Conservation (phyloP, 1,284 basidiomycete genomes). For the Thecaphora thlaspeos region DNA sequence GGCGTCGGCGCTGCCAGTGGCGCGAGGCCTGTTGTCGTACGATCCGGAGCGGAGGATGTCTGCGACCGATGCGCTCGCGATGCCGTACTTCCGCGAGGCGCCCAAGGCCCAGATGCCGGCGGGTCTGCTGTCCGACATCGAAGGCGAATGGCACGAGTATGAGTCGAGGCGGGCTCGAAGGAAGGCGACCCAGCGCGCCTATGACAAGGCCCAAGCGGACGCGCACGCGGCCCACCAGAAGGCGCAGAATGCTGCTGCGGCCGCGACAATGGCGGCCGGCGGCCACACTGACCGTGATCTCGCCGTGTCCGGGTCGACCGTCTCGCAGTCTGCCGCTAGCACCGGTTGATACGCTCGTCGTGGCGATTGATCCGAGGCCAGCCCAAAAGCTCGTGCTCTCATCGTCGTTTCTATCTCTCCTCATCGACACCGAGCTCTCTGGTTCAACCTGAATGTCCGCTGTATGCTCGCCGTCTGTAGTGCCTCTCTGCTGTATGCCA, state of each 20-base stretch:
- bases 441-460: too few relatives aligned
- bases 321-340: not conserved
- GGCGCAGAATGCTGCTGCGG: not conserved
- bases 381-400: too few relatives aligned
- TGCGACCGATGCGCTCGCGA: constrained; percentile 75
- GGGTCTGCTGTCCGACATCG: constrained; percentile 62
- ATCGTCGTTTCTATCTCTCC: too few relatives aligned
- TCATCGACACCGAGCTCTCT: too few relatives aligned
- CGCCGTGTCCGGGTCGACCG: not conserved
- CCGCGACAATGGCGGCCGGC: not conserved
- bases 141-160: constrained; percentile 93
- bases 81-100: constrained; percentile 80
- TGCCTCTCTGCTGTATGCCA: too few relatives aligned
- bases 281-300: too few relatives aligned
- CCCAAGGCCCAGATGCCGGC: constrained; percentile 72
- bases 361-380: too few relatives aligned
- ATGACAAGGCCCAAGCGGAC: not conserved
- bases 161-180: constrained; percentile 61
- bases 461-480: too few relatives aligned
- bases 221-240: not conserved
- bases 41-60: constrained; percentile 76
- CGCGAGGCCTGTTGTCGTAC: constrained; percentile 76
- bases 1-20: constrained; percentile 74
- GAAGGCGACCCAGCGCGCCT: constrained; percentile 11
- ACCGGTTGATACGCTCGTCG: too few relatives aligned